phyloP scores from a whole-genome alignment of 2,329 filamentous ascomycete species.

The Monilinia fructicola region DNA sequence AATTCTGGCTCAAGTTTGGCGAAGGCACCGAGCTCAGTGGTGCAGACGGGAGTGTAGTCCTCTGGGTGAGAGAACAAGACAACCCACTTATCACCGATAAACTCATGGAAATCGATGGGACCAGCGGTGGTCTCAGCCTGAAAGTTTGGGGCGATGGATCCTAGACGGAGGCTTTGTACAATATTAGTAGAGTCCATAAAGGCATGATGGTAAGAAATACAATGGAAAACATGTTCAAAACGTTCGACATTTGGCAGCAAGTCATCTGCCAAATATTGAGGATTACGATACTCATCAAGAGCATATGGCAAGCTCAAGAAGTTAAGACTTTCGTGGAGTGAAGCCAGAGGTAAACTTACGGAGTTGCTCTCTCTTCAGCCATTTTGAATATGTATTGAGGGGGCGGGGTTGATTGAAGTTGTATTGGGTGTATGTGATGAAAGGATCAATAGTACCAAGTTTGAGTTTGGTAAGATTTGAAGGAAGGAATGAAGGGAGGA shows the following conservation, averaged over 20 bases:
- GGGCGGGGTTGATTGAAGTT: background rate
- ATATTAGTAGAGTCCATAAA: background rate
- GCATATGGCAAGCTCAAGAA: background rate
- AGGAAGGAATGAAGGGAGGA: background rate
- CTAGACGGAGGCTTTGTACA: constrained; percentile 59
- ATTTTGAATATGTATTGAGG: constrained; percentile 23
- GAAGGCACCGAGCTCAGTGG: constrained; percentile 91
- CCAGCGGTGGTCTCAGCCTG: constrained; percentile 76
- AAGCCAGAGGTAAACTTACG: constrained; percentile 25
- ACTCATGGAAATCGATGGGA: constrained; percentile 79
- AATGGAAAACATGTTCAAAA: background rate
- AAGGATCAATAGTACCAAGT: background rate
- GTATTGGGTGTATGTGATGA: background rate
- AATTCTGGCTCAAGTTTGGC: constrained; percentile 88
- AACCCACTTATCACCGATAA: constrained; percentile 75
- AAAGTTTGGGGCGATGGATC: constrained; percentile 75
- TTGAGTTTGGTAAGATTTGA: background rate
- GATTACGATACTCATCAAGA: background rate
- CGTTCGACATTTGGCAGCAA: background rate
- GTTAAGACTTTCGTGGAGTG: background rate
- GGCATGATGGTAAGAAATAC: background rate
- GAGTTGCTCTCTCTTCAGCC: constrained; percentile 28
- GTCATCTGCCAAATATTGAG: background rate
- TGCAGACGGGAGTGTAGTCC: constrained; percentile 95
- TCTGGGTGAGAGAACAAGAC: constrained; percentile 83